A percentile compares a stretch with the other conserved stretches of the same genome.
Evolutionary conservation across 225 moss, liverwort and hornwort genomes (phyloP).

Genomic region (Sphagnum contortum): DNA sequence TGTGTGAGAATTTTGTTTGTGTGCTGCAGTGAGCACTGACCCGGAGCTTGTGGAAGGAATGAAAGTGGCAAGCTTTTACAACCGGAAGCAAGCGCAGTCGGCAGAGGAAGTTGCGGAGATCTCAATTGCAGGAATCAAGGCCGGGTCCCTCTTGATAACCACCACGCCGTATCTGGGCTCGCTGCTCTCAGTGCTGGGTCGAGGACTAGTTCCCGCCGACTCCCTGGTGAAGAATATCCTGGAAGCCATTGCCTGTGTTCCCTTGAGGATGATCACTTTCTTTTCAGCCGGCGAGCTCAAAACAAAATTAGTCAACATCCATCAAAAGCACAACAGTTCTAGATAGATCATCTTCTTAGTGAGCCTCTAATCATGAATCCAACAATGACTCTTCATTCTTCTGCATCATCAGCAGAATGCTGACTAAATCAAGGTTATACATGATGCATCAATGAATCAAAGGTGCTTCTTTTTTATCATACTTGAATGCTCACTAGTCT

Average conservation of each 20-base stretch:
- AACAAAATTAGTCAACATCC: constrained; percentile 17
- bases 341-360: too few relatives aligned
- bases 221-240: constrained; percentile 37
- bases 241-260: constrained; percentile 26
- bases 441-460: too few relatives aligned
- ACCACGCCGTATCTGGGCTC: constrained; percentile 66
- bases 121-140: constrained; percentile 42
- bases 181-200: constrained; percentile 45
- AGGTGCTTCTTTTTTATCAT: too few relatives aligned
- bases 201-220: constrained; percentile 74
- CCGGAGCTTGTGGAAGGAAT: constrained; percentile 63
- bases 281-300: constrained; percentile 15
- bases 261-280: constrained; percentile 27
- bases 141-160: constrained; percentile 59
- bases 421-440: too few relatives aligned
- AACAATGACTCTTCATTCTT: too few relatives aligned
- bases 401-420: too few relatives aligned
- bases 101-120: constrained; percentile 56
- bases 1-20: too few relatives aligned
- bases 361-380: too few relatives aligned
- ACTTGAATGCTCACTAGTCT: too few relatives aligned
- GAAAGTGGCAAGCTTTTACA: constrained; percentile 55
- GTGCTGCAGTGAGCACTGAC: constrained; percentile 46
- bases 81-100: constrained; percentile 53
- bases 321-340: constrained; percentile 26